Evolutionary conservation across 2,329 filamentous ascomycete species (phyloP).

Genomic region (Fusarium compactum): DNA sequence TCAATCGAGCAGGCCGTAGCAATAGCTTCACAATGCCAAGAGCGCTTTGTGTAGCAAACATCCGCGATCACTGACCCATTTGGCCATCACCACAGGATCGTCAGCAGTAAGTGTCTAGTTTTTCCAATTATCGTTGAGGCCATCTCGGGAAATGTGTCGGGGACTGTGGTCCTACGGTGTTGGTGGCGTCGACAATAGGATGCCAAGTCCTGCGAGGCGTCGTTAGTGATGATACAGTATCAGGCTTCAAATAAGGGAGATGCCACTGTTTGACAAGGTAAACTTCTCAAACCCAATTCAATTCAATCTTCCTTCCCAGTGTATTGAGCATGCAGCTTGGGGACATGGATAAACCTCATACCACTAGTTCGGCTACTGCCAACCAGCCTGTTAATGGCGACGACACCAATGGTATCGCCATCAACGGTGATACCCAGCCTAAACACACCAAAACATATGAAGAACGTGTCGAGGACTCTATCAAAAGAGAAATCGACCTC

Average conservation of each 20-base stretch:
- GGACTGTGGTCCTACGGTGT: not conserved
- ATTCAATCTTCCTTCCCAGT: not conserved
- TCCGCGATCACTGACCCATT: not conserved
- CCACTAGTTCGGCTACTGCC: not conserved
- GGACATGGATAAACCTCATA: not conserved
- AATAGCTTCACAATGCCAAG: not conserved
- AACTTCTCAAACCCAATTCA: not conserved
- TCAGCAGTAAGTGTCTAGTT: not conserved
- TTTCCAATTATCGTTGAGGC: not conserved
- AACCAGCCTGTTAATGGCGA: not conserved
- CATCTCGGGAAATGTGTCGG: constrained; percentile 25
- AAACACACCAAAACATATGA: constrained; percentile 2
- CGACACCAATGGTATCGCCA: not conserved
- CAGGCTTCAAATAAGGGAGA: constrained; percentile 12
- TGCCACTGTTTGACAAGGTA: not conserved
- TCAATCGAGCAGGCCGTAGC: not conserved
- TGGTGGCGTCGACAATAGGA: not conserved
- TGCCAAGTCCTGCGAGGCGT: not conserved
- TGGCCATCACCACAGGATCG: not conserved
- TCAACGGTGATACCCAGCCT: not conserved
- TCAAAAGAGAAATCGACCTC: constrained; percentile 7
- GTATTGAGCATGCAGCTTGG: not conserved
- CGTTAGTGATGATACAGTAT: not conserved
- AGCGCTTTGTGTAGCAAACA: not conserved
- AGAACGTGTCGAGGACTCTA: constrained; percentile 4